Evolutionary conservation across 2,329 filamentous ascomycete species (phyloP).

Genomic region (Cytospora mali): DNA sequence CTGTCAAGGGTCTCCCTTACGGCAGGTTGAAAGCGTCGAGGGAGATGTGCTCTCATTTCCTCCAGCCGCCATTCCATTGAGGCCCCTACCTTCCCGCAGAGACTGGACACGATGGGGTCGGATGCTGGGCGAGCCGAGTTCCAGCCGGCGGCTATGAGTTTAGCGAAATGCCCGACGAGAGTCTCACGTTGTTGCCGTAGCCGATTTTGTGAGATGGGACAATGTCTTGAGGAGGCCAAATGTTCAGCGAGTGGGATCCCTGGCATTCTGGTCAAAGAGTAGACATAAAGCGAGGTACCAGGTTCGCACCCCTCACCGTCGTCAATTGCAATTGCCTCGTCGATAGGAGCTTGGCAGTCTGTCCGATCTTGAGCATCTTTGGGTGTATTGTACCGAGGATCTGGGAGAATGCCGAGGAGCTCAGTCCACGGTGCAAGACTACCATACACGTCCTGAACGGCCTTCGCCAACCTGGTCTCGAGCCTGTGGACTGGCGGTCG

Average conservation of each 20-base stretch:
- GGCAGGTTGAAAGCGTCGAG: conserved; percentile 37
- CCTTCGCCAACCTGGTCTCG: conserved; percentile 40
- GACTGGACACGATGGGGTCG: conserved; percentile 7
- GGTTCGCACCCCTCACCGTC: conserved; percentile 19
- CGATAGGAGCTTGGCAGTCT: conserved; percentile 2
- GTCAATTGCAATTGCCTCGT: conserved; percentile 29
- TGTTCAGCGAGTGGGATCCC: conserved; percentile 45
- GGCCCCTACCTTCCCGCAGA: conserved; percentile 43
- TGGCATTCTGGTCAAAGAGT: conserved; percentile 45
- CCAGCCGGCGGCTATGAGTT: conserved; percentile 45
- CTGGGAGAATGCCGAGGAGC: conserved; percentile 40
- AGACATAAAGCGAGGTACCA: conserved; percentile 39
- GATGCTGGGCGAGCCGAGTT: conserved; percentile 29
- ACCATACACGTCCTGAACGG: conserved; percentile 45
- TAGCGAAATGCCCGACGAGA: conserved; percentile 46
- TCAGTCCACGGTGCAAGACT: conserved; percentile 45
- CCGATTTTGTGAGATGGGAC: neutral
- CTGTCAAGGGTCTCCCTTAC: conserved; percentile 34
- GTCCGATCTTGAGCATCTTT: neutral
- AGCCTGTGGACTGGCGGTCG: conserved; percentile 47
- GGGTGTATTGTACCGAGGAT: neutral
- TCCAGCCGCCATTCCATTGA: conserved; percentile 45
- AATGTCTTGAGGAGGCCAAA: conserved; percentile 24
- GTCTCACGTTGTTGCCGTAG: conserved; percentile 31
- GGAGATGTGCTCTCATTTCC: conserved; percentile 41